Base-by-base conservation (phyloP, 352 stramenopile species). In the Peronospora belbahrii region DNA sequence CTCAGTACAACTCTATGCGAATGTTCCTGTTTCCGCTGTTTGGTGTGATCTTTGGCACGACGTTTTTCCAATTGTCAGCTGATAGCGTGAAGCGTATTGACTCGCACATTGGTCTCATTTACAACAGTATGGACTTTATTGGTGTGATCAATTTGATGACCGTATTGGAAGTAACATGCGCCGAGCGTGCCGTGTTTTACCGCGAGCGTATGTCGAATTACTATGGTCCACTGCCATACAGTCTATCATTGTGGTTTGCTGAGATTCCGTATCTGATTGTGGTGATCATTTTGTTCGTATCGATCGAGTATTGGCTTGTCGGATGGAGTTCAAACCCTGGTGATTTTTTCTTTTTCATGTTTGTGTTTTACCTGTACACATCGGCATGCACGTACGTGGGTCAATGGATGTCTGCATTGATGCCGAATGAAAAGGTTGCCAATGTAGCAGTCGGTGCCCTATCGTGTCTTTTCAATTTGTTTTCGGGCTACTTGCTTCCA, bases 41-140 rank as follows among this genome's bases (percentile, higher is more conserved):
- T 19, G 77, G 63, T 0, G 10, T 77, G 10, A 74, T 88, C 28
- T 85, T 88, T 36, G 74, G 74, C 19, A 83, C 65, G 15, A 78
- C 67, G 18, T 89, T 87, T 42, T 84, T 69, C 43, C 46, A 85
- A 30, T 30, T 85, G 0, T 52, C 50, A 0, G 37, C 59, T 0
- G 43, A 14, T n/a, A 72, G 17, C 2, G 37, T 62, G 2, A 67
- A 66, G 27, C 48, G 49, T 11, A 69, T 82, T 28, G 85, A 83
- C 45, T 83, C 73, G 25, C 68, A 81, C 43, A 56, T 88, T 6
- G 71, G 66, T 34, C 58, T 88, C 23, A 85, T 85, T 37, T 85
- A 83, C 68, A 85, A 83, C 54, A 80, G 53, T 10, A 69, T 83
- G 59, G 69, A 83, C 27, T 84, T 85, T 44, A 83, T 83, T 28